These are phyloP conservation scores for Fragilaria crotonensis DNA, from an alignment of 108 stramenopile species.

Conservation along the genomic window DNA sequence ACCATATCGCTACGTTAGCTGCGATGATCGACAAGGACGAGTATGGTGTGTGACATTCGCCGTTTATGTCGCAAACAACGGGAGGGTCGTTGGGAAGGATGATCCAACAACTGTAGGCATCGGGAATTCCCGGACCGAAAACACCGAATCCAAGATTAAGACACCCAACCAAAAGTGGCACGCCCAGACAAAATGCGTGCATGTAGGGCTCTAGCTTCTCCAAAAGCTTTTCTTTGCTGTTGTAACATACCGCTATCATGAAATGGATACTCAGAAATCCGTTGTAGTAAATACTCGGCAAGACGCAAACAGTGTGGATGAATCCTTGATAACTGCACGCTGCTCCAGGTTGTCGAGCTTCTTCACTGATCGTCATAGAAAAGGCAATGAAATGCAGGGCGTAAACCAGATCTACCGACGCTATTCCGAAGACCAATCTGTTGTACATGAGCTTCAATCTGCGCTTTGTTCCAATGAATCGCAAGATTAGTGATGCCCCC, in stretches of 20 bases:
- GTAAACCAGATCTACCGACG: not conserved
- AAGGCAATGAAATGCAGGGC: not conserved
- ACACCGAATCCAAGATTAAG: not conserved
- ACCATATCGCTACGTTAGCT: not conserved
- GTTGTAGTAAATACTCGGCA: not conserved
- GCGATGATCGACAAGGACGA: not conserved
- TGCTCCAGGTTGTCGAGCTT: not conserved
- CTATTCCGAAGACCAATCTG: not conserved
- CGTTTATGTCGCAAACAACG: not conserved
- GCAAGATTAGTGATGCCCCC: not conserved
- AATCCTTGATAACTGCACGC: not conserved
- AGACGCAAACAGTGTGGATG: not conserved
- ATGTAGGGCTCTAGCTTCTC: not conserved
- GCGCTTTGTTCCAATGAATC: not conserved
- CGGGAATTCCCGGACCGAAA: not conserved
- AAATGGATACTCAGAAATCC: not conserved
- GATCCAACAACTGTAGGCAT: not conserved
- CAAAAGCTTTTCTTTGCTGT: not conserved
- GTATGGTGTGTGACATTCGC: not conserved
- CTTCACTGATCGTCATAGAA: not conserved
- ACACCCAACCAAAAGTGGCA: not conserved
- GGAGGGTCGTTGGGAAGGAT: not conserved
- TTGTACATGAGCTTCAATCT: not conserved
- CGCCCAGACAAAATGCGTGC: not conserved
- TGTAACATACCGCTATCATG: not conserved